Evolutionary conservation across 2,329 filamentous ascomycete genomes (phyloP).

Genomic region (Alternaria viburni): DNA sequence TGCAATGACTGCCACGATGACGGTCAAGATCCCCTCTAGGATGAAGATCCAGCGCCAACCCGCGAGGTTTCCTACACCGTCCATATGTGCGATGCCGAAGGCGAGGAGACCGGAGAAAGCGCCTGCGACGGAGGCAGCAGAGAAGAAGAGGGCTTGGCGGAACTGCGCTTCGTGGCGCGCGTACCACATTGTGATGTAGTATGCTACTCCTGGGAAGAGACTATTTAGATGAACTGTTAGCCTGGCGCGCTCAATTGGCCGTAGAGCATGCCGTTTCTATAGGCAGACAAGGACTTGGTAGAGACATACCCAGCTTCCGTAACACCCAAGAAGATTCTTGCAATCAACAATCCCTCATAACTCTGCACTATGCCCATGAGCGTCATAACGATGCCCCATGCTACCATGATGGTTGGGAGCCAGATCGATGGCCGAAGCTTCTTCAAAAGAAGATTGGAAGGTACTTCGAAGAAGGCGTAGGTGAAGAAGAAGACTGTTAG

Average conservation of each 20-base stretch:
- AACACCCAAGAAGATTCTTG: conserved; percentile 55
- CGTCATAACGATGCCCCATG: conserved; percentile 59
- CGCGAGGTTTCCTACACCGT: conserved; percentile 55
- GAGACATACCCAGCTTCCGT: conserved; percentile 40
- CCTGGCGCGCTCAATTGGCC: neutral
- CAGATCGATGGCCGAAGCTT: conserved; percentile 58
- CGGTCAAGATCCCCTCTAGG: conserved; percentile 45
- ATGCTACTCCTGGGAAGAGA: conserved; percentile 50
- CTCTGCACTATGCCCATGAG: conserved; percentile 57
- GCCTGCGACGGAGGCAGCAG: conserved; percentile 62
- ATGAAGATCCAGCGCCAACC: conserved; percentile 48
- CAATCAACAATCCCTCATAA: conserved; percentile 54
- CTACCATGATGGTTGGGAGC: conserved; percentile 56
- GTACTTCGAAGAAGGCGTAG: conserved; percentile 57
- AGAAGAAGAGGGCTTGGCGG: conserved; percentile 65
- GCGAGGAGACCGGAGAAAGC: conserved; percentile 67
- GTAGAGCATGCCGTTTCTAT: neutral
- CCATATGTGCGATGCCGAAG: conserved; percentile 65
- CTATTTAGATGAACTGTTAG: conserved; percentile 2
- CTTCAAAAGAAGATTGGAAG: conserved; percentile 68
- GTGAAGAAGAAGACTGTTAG: conserved; percentile 69
- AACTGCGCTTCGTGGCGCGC: conserved; percentile 65
- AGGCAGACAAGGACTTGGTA: neutral
- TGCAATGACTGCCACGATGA: conserved; percentile 43
- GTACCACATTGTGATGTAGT: conserved; percentile 69